Base-by-base conservation (phyloP, 805 yeast species). In the Wickerhamiella nectarea region DNA sequence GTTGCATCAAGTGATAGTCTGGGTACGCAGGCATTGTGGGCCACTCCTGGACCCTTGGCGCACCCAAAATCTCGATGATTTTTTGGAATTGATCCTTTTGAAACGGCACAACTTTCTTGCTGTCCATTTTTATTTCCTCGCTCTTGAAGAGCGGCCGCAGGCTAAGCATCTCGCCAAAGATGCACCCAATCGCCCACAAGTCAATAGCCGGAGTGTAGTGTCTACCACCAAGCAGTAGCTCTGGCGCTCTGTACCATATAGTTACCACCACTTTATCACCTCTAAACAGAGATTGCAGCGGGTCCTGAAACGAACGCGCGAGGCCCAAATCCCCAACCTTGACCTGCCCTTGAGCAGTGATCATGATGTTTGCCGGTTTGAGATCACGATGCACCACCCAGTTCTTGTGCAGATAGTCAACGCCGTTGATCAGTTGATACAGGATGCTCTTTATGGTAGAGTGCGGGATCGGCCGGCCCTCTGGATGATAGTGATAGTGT, bases 281-380 rank as follows among this genome's bases (percentile, higher is more conserved):
- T 17, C 87, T 73, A 57, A 82, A 87, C 19, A 87, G 66, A 17
- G 91, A 76, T 56, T 87, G 96, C 34, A 87, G 61, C 25, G 93
- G 89, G 54, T 85, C 82, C 50, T 79, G 80, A 63, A 86, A 87
- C 54, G 81, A 75, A 47, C 97, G 69, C 0, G 95, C 95, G 28
- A 87, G 66, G 1, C 97, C 97, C 52, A 87, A 69, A 64, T 89
- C 98, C 18, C 97, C 98, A 48, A 89, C 87, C 60, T 91, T 91
- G 15, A 89, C 91, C n/a, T 77, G 75, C 0, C 98, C 98, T 46
- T 73, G 75, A 7, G 78, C 71, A 0, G 95, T 76, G 0, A 89
- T 94, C 97, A 89, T 91, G 51, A 91, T 89, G 62, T 89, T 89
- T 2, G 98, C 98, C 1, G 99, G 99, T 56, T 91, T 91, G 50